Conservation (phyloP, 176 grass and related monocot genomes). For the Cenchrus purpureus region DNA sequence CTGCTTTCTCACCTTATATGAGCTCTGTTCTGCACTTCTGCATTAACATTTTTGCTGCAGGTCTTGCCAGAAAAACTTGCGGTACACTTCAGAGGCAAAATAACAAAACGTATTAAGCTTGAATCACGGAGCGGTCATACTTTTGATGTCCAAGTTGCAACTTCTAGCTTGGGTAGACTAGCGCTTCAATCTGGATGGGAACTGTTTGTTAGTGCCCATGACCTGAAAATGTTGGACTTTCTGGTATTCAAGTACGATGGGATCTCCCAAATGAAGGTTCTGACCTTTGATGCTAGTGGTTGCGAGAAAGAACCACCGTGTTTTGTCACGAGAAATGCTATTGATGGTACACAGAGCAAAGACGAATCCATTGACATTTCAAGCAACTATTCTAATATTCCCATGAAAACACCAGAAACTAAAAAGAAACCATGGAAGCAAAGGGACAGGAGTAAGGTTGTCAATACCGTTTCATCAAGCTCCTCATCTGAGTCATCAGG, state of each 20-base stretch:
- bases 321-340: not conserved
- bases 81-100: not conserved
- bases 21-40: too few species aligned
- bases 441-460: not conserved
- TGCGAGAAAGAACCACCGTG: conserved; percentile 38
- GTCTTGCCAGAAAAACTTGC: conserved; percentile 3
- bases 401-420: not conserved
- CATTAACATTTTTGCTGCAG: not conserved
- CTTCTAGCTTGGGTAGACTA: not conserved
- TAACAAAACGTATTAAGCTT: not conserved
- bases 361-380: not conserved
- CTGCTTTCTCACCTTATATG: not conserved
- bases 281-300: conserved; percentile 41
- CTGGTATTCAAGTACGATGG: conserved; percentile 51
- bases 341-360: not conserved
- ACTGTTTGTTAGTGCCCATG: conserved; percentile 35
- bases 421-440: not conserved
- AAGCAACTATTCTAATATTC: not conserved
- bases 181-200: conserved; percentile 50
- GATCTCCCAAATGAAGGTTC: conserved; percentile 36
- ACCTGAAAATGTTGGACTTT: conserved; percentile 36
- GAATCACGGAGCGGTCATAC: not conserved
- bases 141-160: conserved; percentile 20
- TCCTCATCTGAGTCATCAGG: conserved; percentile 5
- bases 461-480: not conserved